Evolutionary conservation across 2,329 filamentous ascomycete genomes (phyloP), one percentile per base, ranked within the genome.

Genomic region (Aspergillus quadrilineatus): DNA sequence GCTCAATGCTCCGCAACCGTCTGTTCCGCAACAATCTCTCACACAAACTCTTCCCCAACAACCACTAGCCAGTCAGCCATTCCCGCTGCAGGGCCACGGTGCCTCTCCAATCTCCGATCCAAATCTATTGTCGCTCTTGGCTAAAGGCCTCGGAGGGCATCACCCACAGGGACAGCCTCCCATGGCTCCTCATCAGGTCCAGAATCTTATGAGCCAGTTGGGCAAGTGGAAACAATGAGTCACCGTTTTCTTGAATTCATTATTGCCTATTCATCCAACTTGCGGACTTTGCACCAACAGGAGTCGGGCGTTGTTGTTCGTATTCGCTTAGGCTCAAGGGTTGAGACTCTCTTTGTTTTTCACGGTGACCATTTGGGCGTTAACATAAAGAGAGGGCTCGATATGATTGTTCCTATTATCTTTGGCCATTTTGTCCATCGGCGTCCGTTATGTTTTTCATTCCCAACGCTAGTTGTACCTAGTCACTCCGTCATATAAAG

Each of bases 131-230:
- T 71, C 73, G 7, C 65, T 76, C 22, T 57, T 76, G 42, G 66
- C 73, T 3, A 75, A 75, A 59, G 72, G 71, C 36, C 59, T 74
- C 10, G 69, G 70, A 22, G 69, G 67, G 28, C 70, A 73, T 45
- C 70, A 68, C 50, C 65, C 67, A 37, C 75, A 75, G 54, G 65
- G 66, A 44, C 72, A 74, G 55, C 62, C 69, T 42, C 55, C 66
- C 36, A 61, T 69, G 51, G 64, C 63, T 44, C 65, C 73, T 45
- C 76, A 79, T 61, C 44, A 47, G 34, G 73, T 79, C 36, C 78
- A 79, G 61, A 77, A 77, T 56, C 73, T 80, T 48, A 76, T 80
- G 70, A 75, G 77, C 55, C 77, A 79, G 55, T 60, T 80, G 56
- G 68, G 73, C 37, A 76, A 76, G 65, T 79, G 75, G 73, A 77